phyloP scores from a whole-genome alignment of 306 rosid genomes.

The Ormosia semicastrata region DNA sequence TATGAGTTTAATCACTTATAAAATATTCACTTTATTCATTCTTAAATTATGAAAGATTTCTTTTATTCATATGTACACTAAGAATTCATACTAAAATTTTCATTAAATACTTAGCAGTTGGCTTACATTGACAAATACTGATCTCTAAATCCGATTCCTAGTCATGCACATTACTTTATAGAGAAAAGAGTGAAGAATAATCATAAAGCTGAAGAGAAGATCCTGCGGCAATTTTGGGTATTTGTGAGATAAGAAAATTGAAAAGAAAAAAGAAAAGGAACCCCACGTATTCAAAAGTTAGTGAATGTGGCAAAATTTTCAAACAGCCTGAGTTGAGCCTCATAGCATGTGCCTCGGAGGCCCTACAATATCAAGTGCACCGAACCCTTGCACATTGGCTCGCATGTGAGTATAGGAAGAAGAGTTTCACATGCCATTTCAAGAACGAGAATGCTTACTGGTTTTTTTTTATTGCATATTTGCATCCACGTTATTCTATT shows the following conservation, averaged over 20 bases:
- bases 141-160: too few relatives aligned
- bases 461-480: slow-evolving; percentile 27
- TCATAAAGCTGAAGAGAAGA: background rate
- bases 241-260: slow-evolving; percentile 19
- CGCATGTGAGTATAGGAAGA: slow-evolving; percentile 56
- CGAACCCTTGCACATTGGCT: slow-evolving; percentile 30
- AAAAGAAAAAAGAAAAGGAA: background rate
- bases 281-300: slow-evolving; percentile 25
- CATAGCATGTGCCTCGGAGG: slow-evolving; percentile 50
- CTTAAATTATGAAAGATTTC: too few relatives aligned
- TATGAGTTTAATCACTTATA: too few relatives aligned
- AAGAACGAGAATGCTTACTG: background rate
- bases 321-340: background rate
- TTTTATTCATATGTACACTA: too few relatives aligned
- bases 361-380: slow-evolving; percentile 63
- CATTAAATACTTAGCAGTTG: too few relatives aligned
- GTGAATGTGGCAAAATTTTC: slow-evolving; percentile 14
- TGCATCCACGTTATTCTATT: slow-evolving; percentile 20
- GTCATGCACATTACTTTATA: background rate
- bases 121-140: too few relatives aligned
- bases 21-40: too few relatives aligned
- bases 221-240: background rate
- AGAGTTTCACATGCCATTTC: slow-evolving; percentile 39
- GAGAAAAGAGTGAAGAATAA: background rate
- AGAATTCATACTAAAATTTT: too few relatives aligned